phyloP scores from a whole-genome alignment of 2,329 filamentous ascomycete genomes.

The Claviceps purpurea region DNA sequence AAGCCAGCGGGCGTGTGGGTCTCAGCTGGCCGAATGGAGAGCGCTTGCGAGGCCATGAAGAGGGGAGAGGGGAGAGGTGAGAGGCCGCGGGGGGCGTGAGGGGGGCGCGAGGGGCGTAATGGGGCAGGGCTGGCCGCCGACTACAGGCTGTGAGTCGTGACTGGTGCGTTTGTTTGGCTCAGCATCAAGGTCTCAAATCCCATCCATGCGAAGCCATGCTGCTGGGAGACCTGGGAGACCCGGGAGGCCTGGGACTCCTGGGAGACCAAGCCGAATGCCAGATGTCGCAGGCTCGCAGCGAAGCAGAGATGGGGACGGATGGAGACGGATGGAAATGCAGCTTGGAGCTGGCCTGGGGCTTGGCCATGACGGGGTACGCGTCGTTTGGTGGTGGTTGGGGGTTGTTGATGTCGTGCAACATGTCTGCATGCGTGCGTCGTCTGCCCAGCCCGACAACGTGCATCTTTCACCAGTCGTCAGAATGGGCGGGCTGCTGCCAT shows the following conservation, averaged over 20 bases:
- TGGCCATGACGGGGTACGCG: not conserved
- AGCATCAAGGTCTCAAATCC: not conserved
- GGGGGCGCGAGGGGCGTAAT: no score
- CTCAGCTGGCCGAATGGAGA: not conserved
- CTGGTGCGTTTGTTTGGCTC: not conserved
- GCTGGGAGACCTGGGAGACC: not conserved
- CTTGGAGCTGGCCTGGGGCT: not conserved
- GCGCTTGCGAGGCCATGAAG: not conserved
- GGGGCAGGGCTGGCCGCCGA: no score
- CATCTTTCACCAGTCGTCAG: no score
- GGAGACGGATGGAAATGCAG: not conserved
- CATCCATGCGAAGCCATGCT: not conserved
- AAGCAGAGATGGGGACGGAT: not conserved
- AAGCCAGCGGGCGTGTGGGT: conserved; percentile 3
- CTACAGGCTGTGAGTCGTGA: not conserved
- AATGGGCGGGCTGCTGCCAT: no score
- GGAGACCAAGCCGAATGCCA: not conserved
- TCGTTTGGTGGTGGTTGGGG: not conserved
- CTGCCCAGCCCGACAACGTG: no score
- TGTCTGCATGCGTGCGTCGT: not conserved
- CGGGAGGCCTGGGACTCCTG: not conserved
- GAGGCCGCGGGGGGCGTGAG: no score
- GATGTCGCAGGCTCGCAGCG: not conserved
- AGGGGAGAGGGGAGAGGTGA: no score
- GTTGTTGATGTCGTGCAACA: not conserved